Evolutionary conservation across 768 basidiomycete species (phyloP), one percentile per base, ranked within the genome.

Genomic region (Gymnopilus junonius): DNA sequence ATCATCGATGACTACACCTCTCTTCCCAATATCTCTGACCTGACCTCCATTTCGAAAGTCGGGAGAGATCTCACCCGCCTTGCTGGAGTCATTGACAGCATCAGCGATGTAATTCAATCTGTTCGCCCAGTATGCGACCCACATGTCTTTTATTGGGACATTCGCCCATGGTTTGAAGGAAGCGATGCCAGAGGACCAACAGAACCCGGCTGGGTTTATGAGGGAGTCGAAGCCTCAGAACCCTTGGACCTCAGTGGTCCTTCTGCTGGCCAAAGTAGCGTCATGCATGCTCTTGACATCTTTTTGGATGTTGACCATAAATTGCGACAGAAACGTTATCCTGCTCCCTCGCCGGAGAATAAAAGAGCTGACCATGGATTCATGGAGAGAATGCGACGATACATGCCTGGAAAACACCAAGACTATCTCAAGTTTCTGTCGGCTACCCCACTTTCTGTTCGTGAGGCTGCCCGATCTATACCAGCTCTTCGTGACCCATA

Each of bases 391-490:
- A 97, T 97, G 95, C 80, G 93, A 61, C 85, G 86, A 21, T 99
- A 99, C 77, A 99, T 99, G 97, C 96, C 97, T 0, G 91, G 91
- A 14, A 86, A 85, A 58, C 97, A 98, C 77, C 89, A 93, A 43
- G 87, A 90, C 48, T 99, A 95, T 78, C 85, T 99, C 58, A 75
- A 77, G 23, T 85, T 88, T 68, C 83, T 99, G 37, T 79, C 85
- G 1, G 76, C 80, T 12, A 80, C 83, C 56, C 83, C 86, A 14
- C 87, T 78, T n/a, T 81, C 87, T 21, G 70, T 94, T 55, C 86
- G 92, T 23, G 82, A 86, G 37, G 75, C 89, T 32, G 91, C 88
- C 1, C 80, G 81, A 60, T 72, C 76, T 43, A 86, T 82, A 14
- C 85, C 88, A 6, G 78, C 81, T 3, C 77, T 93, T 37, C 85